Conservation (phyloP, 2,329 filamentous ascomycete species). For the Fonsecaea pedrosoi region DNA sequence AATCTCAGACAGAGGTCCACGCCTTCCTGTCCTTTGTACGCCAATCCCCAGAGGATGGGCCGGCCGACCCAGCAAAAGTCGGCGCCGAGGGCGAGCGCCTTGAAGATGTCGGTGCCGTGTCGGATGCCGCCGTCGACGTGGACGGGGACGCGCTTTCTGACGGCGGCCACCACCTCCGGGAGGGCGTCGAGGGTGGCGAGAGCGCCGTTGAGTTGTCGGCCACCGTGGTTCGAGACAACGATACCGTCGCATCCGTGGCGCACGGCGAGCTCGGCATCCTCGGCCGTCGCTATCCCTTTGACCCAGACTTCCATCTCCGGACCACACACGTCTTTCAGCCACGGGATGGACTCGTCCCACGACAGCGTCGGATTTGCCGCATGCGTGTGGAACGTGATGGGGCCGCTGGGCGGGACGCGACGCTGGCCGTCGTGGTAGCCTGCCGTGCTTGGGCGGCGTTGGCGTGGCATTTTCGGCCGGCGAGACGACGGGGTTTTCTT, state of each 20-base stretch:
- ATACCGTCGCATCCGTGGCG: slow-evolving; percentile 47
- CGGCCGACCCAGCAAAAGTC: slow-evolving; percentile 59
- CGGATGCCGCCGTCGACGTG: slow-evolving; percentile 65
- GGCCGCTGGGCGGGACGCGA: slow-evolving; percentile 71
- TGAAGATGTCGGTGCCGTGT: slow-evolving; percentile 64
- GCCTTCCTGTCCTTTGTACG: slow-evolving; percentile 42
- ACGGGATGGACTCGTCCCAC: slow-evolving; percentile 38
- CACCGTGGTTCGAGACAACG: slow-evolving; percentile 50
- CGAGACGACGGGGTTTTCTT: slow-evolving; percentile 16
- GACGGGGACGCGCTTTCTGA: slow-evolving; percentile 41
- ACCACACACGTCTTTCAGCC: slow-evolving; percentile 28
- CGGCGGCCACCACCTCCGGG: slow-evolving; percentile 39
- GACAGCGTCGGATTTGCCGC: slow-evolving; percentile 82
- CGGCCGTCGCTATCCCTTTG: slow-evolving; percentile 42
- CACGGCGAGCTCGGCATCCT: slow-evolving; percentile 48
- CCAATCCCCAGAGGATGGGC: slow-evolving; percentile 58
- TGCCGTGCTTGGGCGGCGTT: slow-evolving; percentile 17
- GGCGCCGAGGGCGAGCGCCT: slow-evolving; percentile 61
- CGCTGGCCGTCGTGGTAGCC: slow-evolving; percentile 31
- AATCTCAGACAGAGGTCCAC: slow-evolving; percentile 41
- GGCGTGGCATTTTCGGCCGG: slow-evolving; percentile 12
- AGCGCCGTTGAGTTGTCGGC: slow-evolving; percentile 49
- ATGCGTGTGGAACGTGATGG: slow-evolving; percentile 94
- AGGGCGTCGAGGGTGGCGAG: slow-evolving; percentile 50
- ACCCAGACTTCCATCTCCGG: slow-evolving; percentile 39